Conservation (phyloP, 148 eudicot species). For the Polygonum aviculare region DNA sequence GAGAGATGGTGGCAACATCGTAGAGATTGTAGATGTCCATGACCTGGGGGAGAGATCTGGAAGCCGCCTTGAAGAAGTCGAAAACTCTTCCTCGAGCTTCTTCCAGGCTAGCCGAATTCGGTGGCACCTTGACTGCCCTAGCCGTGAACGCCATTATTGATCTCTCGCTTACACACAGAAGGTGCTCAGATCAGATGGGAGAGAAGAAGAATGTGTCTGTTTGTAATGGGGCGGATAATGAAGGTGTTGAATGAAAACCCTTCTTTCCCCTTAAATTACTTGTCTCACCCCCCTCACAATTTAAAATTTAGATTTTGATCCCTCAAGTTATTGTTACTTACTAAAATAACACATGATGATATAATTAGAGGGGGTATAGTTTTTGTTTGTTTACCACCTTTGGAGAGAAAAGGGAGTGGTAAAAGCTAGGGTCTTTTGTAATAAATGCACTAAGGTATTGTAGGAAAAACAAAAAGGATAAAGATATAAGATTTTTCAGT, state of each 20-base stretch:
- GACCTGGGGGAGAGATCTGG: constrained; percentile 67
- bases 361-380: too few species aligned
- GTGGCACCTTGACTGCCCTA: constrained; percentile 46
- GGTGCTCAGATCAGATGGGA: background rate
- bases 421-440: too few species aligned
- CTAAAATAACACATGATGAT: too few species aligned
- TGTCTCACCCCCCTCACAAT: background rate
- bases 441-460: too few species aligned
- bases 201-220: background rate
- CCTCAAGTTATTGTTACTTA: too few species aligned
- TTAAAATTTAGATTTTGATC: background rate
- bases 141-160: constrained; percentile 33
- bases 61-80: constrained; percentile 66
- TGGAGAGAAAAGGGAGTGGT: too few species aligned
- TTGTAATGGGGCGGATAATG: background rate
- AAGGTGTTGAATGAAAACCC: background rate
- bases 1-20: constrained; percentile 53
- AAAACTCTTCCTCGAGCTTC: constrained; percentile 64
- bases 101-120: constrained; percentile 56
- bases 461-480: too few species aligned
- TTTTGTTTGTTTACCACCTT: too few species aligned
- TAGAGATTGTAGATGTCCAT: constrained; percentile 82
- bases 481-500: background rate
- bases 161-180: background rate
- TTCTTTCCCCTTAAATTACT: background rate